Conservation (phyloP, 2,329 filamentous ascomycete species). For the Aspergillus viridinutans region DNA sequence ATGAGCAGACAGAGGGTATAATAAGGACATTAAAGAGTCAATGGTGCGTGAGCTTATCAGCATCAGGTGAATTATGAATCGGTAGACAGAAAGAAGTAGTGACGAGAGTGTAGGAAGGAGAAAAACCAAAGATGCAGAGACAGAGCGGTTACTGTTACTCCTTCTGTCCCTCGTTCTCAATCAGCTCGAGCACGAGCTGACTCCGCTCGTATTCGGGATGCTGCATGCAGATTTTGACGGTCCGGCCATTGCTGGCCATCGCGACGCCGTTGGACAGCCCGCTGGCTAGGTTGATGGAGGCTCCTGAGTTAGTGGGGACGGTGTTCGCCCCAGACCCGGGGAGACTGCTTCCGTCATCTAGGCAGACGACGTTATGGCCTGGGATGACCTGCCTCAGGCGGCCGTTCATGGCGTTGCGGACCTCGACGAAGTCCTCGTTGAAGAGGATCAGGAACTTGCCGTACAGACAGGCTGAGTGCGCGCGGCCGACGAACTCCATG, state of each 20-base stretch:
- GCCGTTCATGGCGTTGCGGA: slow-evolving; percentile 94
- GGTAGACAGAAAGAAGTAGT: background rate
- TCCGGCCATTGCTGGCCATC: slow-evolving; percentile 51
- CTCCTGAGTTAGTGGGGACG: slow-evolving; percentile 39
- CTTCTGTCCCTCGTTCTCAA: slow-evolving; percentile 82
- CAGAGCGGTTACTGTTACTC: slow-evolving; percentile 31
- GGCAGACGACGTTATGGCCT: slow-evolving; percentile 79
- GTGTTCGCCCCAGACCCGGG: slow-evolving; percentile 36
- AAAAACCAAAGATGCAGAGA: background rate
- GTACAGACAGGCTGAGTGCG: slow-evolving; percentile 80
- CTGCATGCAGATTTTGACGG: slow-evolving; percentile 91
- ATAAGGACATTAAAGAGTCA: background rate
- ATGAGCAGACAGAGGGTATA: background rate
- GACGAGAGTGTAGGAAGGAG: background rate
- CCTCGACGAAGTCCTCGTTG: slow-evolving; percentile 94
- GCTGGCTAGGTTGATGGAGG: slow-evolving; percentile 22
- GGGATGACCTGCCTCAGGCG: slow-evolving; percentile 90
- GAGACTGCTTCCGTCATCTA: slow-evolving; percentile 68
- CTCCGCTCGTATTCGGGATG: slow-evolving; percentile 81
- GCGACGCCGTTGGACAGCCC: slow-evolving; percentile 33
- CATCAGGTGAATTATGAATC: background rate
- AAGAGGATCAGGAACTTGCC: slow-evolving; percentile 90
- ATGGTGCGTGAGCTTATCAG: background rate
- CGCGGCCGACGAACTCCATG: slow-evolving; percentile 98
- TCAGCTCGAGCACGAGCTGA: slow-evolving; percentile 86